These are phyloP conservation scores for Alternaria dauci DNA, from an alignment of 2,329 filamentous ascomycete genomes.

Conservation along the genomic window DNA sequence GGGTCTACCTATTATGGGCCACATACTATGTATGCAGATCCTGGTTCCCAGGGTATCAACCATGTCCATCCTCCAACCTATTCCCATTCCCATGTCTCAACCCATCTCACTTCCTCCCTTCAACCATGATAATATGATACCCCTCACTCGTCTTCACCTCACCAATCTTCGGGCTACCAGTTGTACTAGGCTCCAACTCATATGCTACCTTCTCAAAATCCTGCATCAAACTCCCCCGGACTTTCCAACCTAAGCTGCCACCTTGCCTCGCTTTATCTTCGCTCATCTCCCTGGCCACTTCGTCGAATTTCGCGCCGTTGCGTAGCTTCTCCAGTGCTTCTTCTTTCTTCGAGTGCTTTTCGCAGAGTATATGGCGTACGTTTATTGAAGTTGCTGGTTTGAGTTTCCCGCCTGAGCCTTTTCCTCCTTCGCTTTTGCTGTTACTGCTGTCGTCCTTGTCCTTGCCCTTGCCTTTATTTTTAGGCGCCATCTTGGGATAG, in stretches of 20 bases:
- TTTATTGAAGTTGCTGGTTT: conserved; percentile 75
- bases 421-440: conserved; percentile 41
- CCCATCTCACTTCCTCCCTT: conserved; percentile 63
- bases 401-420: conserved; percentile 52
- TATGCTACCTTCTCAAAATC: conserved; percentile 79
- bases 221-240: conserved; percentile 70
- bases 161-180: conserved; percentile 68
- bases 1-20: not conserved
- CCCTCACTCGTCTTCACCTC: conserved; percentile 79
- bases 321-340: conserved; percentile 74
- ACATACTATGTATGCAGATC: not conserved
- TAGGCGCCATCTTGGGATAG: conserved; percentile 30
- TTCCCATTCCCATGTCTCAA: not conserved
- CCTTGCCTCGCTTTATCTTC: conserved; percentile 79
- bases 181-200: conserved; percentile 71
- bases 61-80: not conserved
- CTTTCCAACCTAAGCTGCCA: conserved; percentile 77
- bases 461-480: conserved; percentile 42
- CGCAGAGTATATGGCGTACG: conserved; percentile 76
- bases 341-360: conserved; percentile 80
- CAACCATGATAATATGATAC: conserved; percentile 84
- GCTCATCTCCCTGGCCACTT: conserved; percentile 74
- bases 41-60: not conserved
- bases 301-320: conserved; percentile 75
- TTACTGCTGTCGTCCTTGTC: conserved; percentile 26